These are phyloP conservation scores for Saturnispora ahearnii DNA, from an alignment of 805 yeast genomes.

Conservation along the genomic window DNA sequence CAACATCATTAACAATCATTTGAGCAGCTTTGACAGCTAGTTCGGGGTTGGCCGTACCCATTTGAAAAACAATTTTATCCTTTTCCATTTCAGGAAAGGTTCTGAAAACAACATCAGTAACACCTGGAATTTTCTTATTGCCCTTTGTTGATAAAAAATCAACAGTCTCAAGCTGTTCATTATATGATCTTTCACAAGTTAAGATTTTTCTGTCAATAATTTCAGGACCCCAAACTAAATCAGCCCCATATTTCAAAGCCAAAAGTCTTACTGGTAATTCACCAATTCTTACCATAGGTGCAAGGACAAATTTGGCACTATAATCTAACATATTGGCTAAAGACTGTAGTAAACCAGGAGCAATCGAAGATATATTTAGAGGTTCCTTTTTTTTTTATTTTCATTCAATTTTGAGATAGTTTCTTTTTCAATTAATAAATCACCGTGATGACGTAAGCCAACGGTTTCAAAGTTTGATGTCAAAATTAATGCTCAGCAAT, in stretches of 20 bases:
- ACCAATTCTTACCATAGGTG: slow-evolving; percentile 96
- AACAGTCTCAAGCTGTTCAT: slow-evolving; percentile 46
- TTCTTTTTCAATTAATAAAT: background rate
- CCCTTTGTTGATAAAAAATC: slow-evolving; percentile 43
- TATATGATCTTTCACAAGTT: slow-evolving; percentile 56
- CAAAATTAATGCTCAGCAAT: background rate
- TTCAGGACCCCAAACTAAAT: slow-evolving; percentile 95
- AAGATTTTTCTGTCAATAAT: slow-evolving; percentile 79
- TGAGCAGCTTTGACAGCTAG: slow-evolving; percentile 85
- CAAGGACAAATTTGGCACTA: slow-evolving; percentile 72
- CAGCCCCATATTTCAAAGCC: slow-evolving; percentile 80
- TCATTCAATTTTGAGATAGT: background rate
- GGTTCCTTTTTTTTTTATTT: background rate
- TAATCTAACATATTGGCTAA: slow-evolving; percentile 47
- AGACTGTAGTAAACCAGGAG: background rate
- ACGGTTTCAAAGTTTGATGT: too few relatives aligned
- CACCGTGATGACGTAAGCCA: too few relatives aligned
- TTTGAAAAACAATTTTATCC: slow-evolving; percentile 72
- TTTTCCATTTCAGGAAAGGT: slow-evolving; percentile 56
- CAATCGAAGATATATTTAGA: too few relatives aligned
- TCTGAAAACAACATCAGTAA: slow-evolving; percentile 52
- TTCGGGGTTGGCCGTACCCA: slow-evolving; percentile 80
- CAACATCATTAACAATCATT: slow-evolving; percentile 75
- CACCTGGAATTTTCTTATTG: slow-evolving; percentile 36
- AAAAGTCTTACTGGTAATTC: slow-evolving; percentile 84